Conservation (phyloP, 805 yeast genomes). For the Diddensiella transvaalensis region DNA sequence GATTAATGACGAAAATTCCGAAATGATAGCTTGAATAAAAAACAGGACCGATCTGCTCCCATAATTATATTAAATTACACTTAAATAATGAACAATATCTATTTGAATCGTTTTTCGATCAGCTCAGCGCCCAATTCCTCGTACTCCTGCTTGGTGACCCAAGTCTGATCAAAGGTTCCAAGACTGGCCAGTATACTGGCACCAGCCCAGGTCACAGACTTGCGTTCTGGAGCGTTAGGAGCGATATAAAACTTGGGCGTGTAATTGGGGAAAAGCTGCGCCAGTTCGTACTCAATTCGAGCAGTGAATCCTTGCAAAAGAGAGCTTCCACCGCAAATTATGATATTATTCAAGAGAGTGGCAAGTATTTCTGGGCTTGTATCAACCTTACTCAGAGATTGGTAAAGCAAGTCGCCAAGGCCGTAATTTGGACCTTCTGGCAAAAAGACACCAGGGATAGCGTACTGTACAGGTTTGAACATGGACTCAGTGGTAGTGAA, state of each 20-base stretch:
- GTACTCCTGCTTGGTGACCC: slow-evolving; percentile 61
- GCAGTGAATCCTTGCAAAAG: slow-evolving; percentile 53
- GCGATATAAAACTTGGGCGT: slow-evolving; percentile 40
- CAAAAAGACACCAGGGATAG: slow-evolving; percentile 41
- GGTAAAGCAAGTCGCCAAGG: slow-evolving; percentile 43
- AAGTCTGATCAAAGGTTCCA: slow-evolving; percentile 54
- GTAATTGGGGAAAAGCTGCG: slow-evolving; percentile 51
- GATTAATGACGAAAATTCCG: slow-evolving; percentile 6
- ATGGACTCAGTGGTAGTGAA: slow-evolving; percentile 60
- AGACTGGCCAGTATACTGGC: slow-evolving; percentile 63
- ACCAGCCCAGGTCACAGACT: slow-evolving; percentile 66
- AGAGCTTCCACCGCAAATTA: slow-evolving; percentile 61
- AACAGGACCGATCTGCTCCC: neutral
- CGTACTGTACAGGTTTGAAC: slow-evolving; percentile 58
- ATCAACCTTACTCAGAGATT: slow-evolving; percentile 45
- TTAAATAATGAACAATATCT: slow-evolving; percentile 5
- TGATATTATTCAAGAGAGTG: slow-evolving; percentile 43
- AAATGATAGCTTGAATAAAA: slow-evolving; percentile 1
- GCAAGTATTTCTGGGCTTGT: slow-evolving; percentile 43
- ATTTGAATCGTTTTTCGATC: slow-evolving; percentile 38
- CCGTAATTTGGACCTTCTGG: slow-evolving; percentile 47
- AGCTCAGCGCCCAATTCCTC: slow-evolving; percentile 53
- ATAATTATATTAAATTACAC: neutral
- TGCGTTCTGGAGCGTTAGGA: slow-evolving; percentile 48
- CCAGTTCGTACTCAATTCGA: slow-evolving; percentile 52